Base-by-base conservation (phyloP, 2,329 filamentous ascomycete species). In the Fusarium euwallaceae region DNA sequence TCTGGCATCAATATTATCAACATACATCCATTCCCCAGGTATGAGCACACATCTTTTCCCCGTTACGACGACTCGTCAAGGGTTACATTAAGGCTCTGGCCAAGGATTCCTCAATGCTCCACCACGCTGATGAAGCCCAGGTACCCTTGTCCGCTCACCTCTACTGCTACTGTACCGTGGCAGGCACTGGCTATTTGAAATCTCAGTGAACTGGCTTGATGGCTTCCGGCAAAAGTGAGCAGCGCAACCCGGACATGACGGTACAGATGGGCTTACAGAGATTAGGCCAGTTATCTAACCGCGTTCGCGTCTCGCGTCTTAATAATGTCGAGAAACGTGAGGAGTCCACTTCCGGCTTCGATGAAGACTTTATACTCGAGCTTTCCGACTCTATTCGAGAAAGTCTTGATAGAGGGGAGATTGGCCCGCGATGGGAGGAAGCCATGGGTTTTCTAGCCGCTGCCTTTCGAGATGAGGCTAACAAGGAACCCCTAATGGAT, bases 301-400 rank as follows among this genome's bases (percentile, higher is more conserved):
- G 66, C 56, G 75, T 68, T 58, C 73, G 69, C 29, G 62, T 20
- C 51, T 55, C 51, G 51, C 27, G 51, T 32, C 51, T 55, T 32
- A 20, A 55, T 32, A 32, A 55, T 32, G 11, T 34, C n/a, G 51
- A 59, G 9, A 56, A 58, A 36, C 64, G 63, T 36, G 34, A 14
- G 10, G 58, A 61, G 11, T 55, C 66, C 27, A 36, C 22, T 17
- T 41, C 43, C 29, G 61, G 48, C 16, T 64, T 73, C 12, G 75
- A 79, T 59, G 66, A 75, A 22, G 62, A 70, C 62, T 66, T 60
- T 22, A 66, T 80, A 3, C 76, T 87, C 5, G 74, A 82, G 17
- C 80, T 88, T 7, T 87, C 85, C 39, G 84, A 88, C 69, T 79
- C 82, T 2, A 79, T 86, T 37, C 82, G 87, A 3, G 72, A 74